Base-by-base conservation (phyloP, 768 basidiomycete species). In the Termitomyces sp. region DNA sequence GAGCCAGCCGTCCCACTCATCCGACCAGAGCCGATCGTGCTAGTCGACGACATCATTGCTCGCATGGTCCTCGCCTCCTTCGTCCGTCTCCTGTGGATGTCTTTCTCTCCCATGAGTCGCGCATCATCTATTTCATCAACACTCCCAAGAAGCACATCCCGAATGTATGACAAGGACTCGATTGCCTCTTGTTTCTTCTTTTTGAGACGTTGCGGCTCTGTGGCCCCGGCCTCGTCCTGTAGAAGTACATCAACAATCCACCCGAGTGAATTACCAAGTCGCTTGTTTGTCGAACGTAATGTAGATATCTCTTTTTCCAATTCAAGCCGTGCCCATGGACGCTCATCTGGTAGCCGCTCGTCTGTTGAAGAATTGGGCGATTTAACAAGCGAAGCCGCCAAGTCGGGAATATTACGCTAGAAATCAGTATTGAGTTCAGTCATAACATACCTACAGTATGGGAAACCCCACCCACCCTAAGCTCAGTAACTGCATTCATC, bases 381-480 rank as follows among this genome's bases (percentile, higher is more conserved):
- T 22, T 83, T 84, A 36, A 81, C 79, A 13, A 94, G 76, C 13
- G 85, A 83, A 9, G 81, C 80, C 12, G 87, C 77, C n/a, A 94
- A 66, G 62, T 96, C 94, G 2, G 94, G 92, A 13, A 96, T 81
- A 69, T 92, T 95, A 55, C 84, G 86, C 92, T 93, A 60, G 20
- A 46, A 34, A 24, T 41, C 15, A 28, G 18, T 45, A 22, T 4
- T 39, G n/a, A 49, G 47, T 12, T 24, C 9, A 46, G 10, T 4
- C 20, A 18, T 42, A 7, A 29, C 26, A 13, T 28, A n/a, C 18
- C 15, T 41, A 10, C 6, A 42, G 26, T 29, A 39, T 41, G 13
- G 33, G 18, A 37, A 22, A n/a, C n/a, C n/a, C n/a, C n/a, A n/a
- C n/a, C 64, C 63, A 90, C 94, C 72, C 82, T 85, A 41, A 89